Evolutionary conservation across 192 early-diverging fungal genomes (phyloP), one percentile per base, ranked within the genome.

Genomic region (Gryganskiella cystojenkinii): DNA sequence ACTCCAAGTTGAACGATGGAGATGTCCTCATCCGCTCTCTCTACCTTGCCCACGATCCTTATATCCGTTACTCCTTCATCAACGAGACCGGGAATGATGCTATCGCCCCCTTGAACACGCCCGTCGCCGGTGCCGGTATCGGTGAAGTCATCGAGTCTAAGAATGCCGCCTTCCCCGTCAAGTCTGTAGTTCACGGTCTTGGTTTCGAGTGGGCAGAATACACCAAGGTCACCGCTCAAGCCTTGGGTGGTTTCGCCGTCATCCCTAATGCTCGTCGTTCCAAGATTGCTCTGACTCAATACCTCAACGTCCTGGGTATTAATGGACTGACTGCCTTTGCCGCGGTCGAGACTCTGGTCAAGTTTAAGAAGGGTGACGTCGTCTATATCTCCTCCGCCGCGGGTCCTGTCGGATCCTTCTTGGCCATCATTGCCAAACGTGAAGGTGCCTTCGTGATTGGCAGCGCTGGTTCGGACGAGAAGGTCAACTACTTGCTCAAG

Each of bases 391-490:
- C 67, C 17, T 50, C 44, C 17, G 69, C 69, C 20, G 69, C 69
- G 46, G 69, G 69, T 52, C 61, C 53, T 56, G 53, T 7, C 9
- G 2, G 17, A 28, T 27, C 25, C 24, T 45, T 45, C 14, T 27
- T 0, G 9, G 27, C 4, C 0, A 20, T 52, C 2, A 31, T 25
- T 24, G 93, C 89, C 49, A 94, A 94, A 69, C 82, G 83, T 14
- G 81, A 84, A 35, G 96, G 95, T 4, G 85, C 92, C 55, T 82
- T 75, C n/a, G 95, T 98, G 4, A 87, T 98, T 40, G 96, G 94
- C 28, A 88, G 88, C 27, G 93, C 94, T 13, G 94, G 95, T 9
- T 85, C 88, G 3, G 93, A 96, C 67, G 93, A 94, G 2, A 98
- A 98, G 72, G 90, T 92, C 22, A 83, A 74, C 19, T 89, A 85